Conservation (phyloP, 805 yeast species). For the Cyberlindnera suaveolens region DNA sequence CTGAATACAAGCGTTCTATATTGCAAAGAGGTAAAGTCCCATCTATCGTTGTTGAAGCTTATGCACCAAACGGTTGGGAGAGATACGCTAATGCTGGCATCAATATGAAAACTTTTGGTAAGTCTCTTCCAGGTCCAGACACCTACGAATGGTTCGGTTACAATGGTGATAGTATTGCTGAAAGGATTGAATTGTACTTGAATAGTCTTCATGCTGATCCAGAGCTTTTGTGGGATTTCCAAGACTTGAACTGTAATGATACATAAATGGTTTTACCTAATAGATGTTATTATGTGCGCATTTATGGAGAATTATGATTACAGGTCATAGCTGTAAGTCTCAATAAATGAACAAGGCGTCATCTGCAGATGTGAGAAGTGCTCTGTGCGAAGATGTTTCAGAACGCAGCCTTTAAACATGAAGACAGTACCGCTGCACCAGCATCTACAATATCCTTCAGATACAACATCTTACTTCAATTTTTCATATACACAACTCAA, state of each 20-base stretch:
- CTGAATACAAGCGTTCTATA: constrained; percentile 73
- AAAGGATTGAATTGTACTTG: constrained; percentile 38
- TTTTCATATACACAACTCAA: too few species aligned
- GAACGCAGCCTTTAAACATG: too few species aligned
- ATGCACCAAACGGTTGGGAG: constrained; percentile 87
- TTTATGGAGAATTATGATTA: too few species aligned
- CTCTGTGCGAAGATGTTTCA: too few species aligned
- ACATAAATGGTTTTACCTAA: too few species aligned
- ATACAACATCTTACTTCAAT: too few species aligned
- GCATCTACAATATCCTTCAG: too few species aligned
- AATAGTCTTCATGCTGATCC: constrained; percentile 8
- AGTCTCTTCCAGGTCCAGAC: constrained; percentile 80
- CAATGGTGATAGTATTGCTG: constrained; percentile 86
- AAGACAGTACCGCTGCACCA: too few species aligned
- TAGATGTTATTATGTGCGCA: too few species aligned
- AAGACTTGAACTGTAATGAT: constrained; percentile 22
- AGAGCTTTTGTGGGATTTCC: constrained; percentile 23
- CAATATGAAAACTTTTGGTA: constrained; percentile 93
- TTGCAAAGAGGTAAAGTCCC: constrained; percentile 88
- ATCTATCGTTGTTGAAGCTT: constrained; percentile 86
- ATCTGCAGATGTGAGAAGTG: too few species aligned
- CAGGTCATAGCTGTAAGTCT: too few species aligned
- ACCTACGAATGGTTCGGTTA: constrained; percentile 81
- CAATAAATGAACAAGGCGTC: too few species aligned
- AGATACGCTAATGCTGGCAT: constrained; percentile 94